Base-by-base conservation (phyloP, 225 moss, liverwort and hornwort species). In the Thuidium tamariscinum region DNA sequence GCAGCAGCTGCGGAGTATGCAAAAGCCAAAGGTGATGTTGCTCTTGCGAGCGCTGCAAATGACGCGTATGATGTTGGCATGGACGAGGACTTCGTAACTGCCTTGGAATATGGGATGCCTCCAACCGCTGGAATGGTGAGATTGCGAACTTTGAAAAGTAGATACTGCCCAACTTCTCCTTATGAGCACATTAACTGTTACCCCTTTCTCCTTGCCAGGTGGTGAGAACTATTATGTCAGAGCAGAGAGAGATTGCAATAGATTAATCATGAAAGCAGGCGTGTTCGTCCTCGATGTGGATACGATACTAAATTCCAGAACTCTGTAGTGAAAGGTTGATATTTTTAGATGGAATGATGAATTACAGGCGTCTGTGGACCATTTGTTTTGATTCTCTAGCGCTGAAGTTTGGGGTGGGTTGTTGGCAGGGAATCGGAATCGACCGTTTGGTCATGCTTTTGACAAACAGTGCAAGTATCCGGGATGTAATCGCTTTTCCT, bases 401-500 rank as follows among this genome's bases (percentile, higher is more conserved):
- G 63, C 76, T 91, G 86, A 87, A 69, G 56, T 77, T 65, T 57
- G 26, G 42, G 37, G 49, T 72, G 88, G 39, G 3, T 83, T 86
- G 83, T 83, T 86, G 86, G 75, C 94, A 98, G 98, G 99, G 99
- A 72, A 95, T 99, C 62, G 99, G 99, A 80, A 94, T 99, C 74
- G 99, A 99, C 88, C 94, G 99, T 29, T 87, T 99, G 83, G 99
- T 99, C 49, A 99, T 97, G 99, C 93, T 99, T 72, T 89, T 99
- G 73, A 97, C 97, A 51, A 92, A 99, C 88, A 95, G 97, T 89
- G 89, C 97, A 74, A 99, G 99, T 83, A 99, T 99, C 68, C 94
- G 99, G 79, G 99, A 99, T 87, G 99, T 99, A 17, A 99, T 99
- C 76, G 95, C 97, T 44, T 97, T 99, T 84, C 99, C 99, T 74